phyloP scores from a whole-genome alignment of 192 early-diverging fungal species.

The Coemansia nantahalensis region DNA sequence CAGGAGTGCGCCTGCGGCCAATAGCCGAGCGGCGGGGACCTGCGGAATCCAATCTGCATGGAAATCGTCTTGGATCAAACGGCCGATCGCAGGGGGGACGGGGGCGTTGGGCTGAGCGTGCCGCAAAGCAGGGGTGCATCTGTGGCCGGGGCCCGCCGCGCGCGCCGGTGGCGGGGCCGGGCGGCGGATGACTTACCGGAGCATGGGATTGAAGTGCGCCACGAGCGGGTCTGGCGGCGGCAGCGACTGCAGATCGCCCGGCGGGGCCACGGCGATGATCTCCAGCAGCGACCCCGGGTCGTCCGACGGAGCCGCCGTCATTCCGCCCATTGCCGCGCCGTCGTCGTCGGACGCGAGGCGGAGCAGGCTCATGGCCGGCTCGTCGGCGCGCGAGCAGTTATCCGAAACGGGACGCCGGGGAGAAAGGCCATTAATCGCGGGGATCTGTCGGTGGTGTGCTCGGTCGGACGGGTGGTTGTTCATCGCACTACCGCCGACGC shows the following conservation, averaged over 20 bases:
- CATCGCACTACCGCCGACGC: no score
- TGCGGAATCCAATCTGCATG: not conserved
- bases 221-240: conserved; percentile 34
- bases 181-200: conserved; percentile 31
- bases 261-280: conserved; percentile 16
- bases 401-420: no score
- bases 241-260: conserved; percentile 17
- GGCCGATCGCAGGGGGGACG: not conserved
- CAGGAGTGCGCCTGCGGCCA: no score
- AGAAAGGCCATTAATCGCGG: no score
- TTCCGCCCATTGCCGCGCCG: conserved; percentile 6
- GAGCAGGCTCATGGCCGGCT: no score
- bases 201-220: conserved; percentile 24
- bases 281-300: conserved; percentile 24
- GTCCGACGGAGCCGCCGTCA: conserved; percentile 1
- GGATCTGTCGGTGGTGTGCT: no score
- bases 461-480: no score
- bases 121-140: no score
- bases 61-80: not conserved
- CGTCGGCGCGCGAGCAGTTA: no score
- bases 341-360: not conserved
- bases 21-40: no score
- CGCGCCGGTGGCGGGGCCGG: no score
- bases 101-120: not conserved
- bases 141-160: no score